A percentile compares a stretch with the other conserved stretches of the same genome.
Conservation (phyloP, 345 rosid species). For the Citrus inodora region DNA sequence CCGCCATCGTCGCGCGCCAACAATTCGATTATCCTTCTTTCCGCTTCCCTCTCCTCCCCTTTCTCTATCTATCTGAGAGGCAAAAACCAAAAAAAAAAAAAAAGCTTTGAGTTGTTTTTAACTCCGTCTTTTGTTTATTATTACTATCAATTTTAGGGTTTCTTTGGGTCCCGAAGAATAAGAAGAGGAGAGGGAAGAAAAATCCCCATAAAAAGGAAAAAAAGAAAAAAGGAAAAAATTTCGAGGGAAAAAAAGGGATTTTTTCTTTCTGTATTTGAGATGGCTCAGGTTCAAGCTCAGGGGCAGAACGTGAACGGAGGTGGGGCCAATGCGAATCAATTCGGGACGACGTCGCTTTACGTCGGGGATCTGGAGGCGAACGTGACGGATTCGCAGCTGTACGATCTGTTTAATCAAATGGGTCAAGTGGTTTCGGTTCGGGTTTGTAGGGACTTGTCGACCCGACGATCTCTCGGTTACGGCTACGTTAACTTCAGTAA, state of each 20-base stretch:
- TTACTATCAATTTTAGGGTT: slow-evolving; percentile 20
- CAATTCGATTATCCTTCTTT: slow-evolving; percentile 24
- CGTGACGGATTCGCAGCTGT: slow-evolving; percentile 79
- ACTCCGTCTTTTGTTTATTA: slow-evolving; percentile 9
- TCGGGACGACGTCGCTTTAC: slow-evolving; percentile 74
- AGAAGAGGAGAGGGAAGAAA: slow-evolving; percentile 82
- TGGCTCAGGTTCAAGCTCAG: slow-evolving; percentile 56
- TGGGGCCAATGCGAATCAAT: slow-evolving; percentile 34
- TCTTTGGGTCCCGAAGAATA: slow-evolving; percentile 30
- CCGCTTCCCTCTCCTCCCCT: slow-evolving; percentile 49
- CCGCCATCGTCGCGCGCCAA: slow-evolving; percentile 47
- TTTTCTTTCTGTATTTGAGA: neutral
- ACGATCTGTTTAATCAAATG: slow-evolving; percentile 74
- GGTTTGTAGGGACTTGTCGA: slow-evolving; percentile 70
- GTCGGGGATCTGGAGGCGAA: slow-evolving; percentile 87
- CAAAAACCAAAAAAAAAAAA: slow-evolving; percentile 17
- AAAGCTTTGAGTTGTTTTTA: slow-evolving; percentile 8
- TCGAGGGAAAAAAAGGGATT: neutral
- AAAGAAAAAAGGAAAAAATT: slow-evolving; percentile 5
- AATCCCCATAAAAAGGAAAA: slow-evolving; percentile 6
- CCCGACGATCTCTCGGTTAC: slow-evolving; percentile 83
- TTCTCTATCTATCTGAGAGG: slow-evolving; percentile 10
- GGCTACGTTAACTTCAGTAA: slow-evolving; percentile 82
- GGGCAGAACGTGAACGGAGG: slow-evolving; percentile 42
- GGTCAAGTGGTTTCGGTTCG: slow-evolving; percentile 86